Evolutionary conservation across 805 yeast species (phyloP).

Genomic region (Scheffersomyces coipomensis): DNA sequence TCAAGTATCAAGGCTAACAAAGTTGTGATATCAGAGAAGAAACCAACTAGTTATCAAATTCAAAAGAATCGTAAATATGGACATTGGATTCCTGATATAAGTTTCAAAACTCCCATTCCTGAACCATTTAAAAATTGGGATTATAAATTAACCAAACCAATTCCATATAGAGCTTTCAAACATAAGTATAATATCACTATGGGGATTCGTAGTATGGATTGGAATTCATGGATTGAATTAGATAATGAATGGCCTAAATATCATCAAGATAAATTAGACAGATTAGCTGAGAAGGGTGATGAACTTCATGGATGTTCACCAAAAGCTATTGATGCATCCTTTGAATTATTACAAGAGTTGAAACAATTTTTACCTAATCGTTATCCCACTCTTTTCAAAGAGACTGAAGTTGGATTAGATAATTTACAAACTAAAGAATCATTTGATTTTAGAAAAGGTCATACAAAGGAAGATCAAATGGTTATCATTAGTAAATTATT

Average conservation of each 20-base stretch:
- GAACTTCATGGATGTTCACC: slow-evolving; percentile 51
- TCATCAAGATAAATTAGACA: slow-evolving; percentile 50
- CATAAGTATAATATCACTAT: slow-evolving; percentile 63
- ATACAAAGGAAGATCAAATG: slow-evolving; percentile 49
- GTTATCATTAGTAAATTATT: slow-evolving; percentile 53
- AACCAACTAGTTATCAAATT: background rate
- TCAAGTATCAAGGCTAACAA: no score
- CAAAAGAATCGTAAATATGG: slow-evolving; percentile 50
- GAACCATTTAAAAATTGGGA: slow-evolving; percentile 49
- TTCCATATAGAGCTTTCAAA: slow-evolving; percentile 67
- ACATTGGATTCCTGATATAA: slow-evolving; percentile 51
- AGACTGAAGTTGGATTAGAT: slow-evolving; percentile 46
- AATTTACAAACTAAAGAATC: slow-evolving; percentile 55
- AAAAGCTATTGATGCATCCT: slow-evolving; percentile 52
- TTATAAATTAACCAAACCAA: slow-evolving; percentile 46
- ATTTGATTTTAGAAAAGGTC: slow-evolving; percentile 31
- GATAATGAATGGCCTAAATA: slow-evolving; percentile 63
- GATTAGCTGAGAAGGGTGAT: slow-evolving; percentile 46
- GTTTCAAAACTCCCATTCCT: slow-evolving; percentile 50
- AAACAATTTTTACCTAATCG: slow-evolving; percentile 52
- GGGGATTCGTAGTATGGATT: slow-evolving; percentile 67
- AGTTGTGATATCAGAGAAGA: no score
- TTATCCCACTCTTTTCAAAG: slow-evolving; percentile 53
- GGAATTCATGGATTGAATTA: slow-evolving; percentile 63
- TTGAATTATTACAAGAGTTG: slow-evolving; percentile 55